Evolutionary conservation across 495 filamentous ascomycete genomes (phyloP).

Genomic region (Letharia columbiana): DNA sequence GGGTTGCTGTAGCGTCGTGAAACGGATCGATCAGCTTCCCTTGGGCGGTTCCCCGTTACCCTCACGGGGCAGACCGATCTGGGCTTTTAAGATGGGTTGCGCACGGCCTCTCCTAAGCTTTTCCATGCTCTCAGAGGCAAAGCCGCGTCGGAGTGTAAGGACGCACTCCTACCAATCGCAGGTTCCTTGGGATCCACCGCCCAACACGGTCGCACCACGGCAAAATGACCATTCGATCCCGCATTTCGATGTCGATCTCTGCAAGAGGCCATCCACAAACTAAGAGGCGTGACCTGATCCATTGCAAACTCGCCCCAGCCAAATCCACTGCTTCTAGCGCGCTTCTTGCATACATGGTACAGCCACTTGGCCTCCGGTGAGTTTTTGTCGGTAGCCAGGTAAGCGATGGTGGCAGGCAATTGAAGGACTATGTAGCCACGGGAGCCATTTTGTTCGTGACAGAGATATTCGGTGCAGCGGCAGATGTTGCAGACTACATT

Average conservation of each 20-base stretch:
- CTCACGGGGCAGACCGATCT: not conserved
- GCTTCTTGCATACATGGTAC: not conserved
- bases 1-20: not conserved
- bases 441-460: constrained; percentile 7
- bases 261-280: constrained; percentile 7
- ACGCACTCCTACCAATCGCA: not conserved
- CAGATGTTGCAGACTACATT: not conserved
- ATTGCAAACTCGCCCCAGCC: constrained; percentile 6
- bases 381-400: constrained; percentile 2
- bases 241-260: not conserved
- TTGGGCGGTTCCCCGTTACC: not conserved
- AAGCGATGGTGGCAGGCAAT: constrained; percentile 4
- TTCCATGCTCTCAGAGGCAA: not conserved
- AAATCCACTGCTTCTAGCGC: constrained; percentile 7
- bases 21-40: not conserved
- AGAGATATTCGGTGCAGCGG: constrained; percentile 10
- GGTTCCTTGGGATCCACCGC: not conserved
- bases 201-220: not conserved
- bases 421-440: not conserved
- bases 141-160: not conserved
- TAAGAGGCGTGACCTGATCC: not conserved
- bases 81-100: not conserved
- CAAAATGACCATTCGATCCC: not conserved
- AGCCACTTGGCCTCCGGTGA: constrained; percentile 8
- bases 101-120: not conserved